Evolutionary conservation across 768 basidiomycete genomes (phyloP), one percentile per base, ranked within the genome.

Genomic region (Psilocybe tampanensis): DNA sequence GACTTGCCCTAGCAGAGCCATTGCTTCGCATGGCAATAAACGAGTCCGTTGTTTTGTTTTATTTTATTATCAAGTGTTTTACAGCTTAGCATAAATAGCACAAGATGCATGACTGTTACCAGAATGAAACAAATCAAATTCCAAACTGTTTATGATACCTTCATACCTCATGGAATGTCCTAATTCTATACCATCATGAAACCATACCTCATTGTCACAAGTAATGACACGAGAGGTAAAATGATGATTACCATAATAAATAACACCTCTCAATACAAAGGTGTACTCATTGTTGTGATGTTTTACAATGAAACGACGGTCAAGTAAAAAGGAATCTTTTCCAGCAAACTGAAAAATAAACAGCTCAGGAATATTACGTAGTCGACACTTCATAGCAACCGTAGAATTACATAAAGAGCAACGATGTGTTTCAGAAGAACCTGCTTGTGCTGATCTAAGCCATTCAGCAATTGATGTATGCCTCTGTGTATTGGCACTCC

Each of bases 191-290:
- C 55, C 55, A 56, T 56, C 49, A 45, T 56, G 21, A 22, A 33
- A 56, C 55, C 55, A 56, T 9, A 56, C 22, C 23, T 44, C 29
- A 5, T 45, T 15, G 44, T 51, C 48, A 23, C 12, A 19, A 6
- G 21, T 33, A 7, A 56, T 44, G 3, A 50, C 29, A 34, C 47
- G 44, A n/a, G 54, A 45, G 15, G 49, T 51, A 51, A 56, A 56
- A 26, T 56, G 55, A 2, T 50, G 15, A 44, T 32, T 21, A 22
- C 42, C 49, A 50, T 21, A 56, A 24, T 50, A 56, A 11, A 56
- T 39, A 13, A 56, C 34, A 21, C 48, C 42, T n/a, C 13, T n/a
- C 29, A 56, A 26, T 8, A 26, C 26, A 32, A 17, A 42, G 13
- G 6, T 6, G n/a, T 43, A 13, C 33, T 33, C 13, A 49, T 9